Conservation (phyloP, 116 monocot species). For the Dioscorea cayenensis region DNA sequence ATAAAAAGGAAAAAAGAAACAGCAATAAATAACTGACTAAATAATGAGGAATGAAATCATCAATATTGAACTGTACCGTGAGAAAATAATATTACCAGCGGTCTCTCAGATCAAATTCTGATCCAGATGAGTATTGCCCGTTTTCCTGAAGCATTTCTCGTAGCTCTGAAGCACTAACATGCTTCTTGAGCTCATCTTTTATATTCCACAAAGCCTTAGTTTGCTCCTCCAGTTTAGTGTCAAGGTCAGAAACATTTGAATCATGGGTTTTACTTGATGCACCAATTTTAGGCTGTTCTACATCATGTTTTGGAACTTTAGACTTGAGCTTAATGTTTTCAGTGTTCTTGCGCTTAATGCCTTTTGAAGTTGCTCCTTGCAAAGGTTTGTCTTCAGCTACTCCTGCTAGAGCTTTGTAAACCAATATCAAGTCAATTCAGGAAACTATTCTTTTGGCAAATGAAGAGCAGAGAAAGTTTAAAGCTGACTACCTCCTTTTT, state of each 20-base stretch:
- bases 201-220: slow-evolving; percentile 69
- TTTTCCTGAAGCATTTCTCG: slow-evolving; percentile 87
- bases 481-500: slow-evolving; percentile 22
- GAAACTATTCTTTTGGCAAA: neutral
- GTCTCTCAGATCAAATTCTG: slow-evolving; percentile 87
- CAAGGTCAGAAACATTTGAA: slow-evolving; percentile 23
- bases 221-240: slow-evolving; percentile 71
- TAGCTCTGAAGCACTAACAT: slow-evolving; percentile 56
- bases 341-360: slow-evolving; percentile 56
- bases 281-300: slow-evolving; percentile 7
- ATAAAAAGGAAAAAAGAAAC: too few relatives aligned
- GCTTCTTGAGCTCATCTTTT: slow-evolving; percentile 87
- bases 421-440: neutral
- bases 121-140: slow-evolving; percentile 77
- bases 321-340: slow-evolving; percentile 17
- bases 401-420: slow-evolving; percentile 8
- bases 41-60: neutral
- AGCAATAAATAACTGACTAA: too few relatives aligned
- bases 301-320: slow-evolving; percentile 47
- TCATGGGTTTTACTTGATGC: neutral
- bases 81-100: slow-evolving; percentile 55
- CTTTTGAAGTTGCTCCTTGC: slow-evolving; percentile 32
- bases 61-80: neutral
- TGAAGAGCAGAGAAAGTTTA: neutral
- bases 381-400: slow-evolving; percentile 13